These are phyloP conservation scores for Xerocomus spinulosus DNA, from an alignment of 768 basidiomycete species.

Conservation along the genomic window DNA sequence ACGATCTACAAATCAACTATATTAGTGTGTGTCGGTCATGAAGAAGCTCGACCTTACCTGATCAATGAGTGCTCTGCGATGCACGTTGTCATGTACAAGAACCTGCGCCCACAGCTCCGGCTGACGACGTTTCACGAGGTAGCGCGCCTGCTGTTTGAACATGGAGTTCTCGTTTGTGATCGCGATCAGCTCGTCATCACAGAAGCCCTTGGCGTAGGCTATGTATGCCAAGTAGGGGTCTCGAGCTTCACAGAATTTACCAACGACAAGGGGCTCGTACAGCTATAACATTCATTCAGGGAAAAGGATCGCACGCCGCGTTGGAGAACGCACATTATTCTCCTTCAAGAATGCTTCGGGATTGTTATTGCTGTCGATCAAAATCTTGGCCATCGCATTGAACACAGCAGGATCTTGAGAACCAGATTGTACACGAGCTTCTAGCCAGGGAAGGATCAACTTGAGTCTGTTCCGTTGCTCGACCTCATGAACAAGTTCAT, in stretches of 20 bases:
- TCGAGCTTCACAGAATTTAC: conserved; percentile 98
- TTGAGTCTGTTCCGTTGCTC: conserved; percentile 95
- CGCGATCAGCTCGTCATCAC: conserved; percentile 93
- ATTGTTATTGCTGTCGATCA: conserved; percentile 98
- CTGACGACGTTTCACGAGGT: conserved; percentile 93
- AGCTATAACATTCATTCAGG: conserved; percentile 44
- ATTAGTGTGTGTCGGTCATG: neutral
- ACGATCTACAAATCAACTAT: conserved; percentile 53
- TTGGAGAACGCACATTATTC: conserved; percentile 71
- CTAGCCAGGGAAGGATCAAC: conserved; percentile 95
- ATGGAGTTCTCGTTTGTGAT: conserved; percentile 99
- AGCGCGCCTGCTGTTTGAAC: conserved; percentile 99
- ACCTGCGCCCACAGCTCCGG: conserved; percentile 97
- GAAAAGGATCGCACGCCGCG: neutral
- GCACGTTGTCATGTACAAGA: conserved; percentile 79
- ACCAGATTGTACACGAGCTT: conserved; percentile 88
- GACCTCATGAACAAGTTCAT: conserved; percentile 96
- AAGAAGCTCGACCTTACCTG: conserved; percentile 49
- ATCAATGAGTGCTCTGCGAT: conserved; percentile 91
- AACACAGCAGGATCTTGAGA: conserved; percentile 90
- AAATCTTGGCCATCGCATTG: conserved; percentile 98
- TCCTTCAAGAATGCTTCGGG: conserved; percentile 98
- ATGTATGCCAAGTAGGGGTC: conserved; percentile 99
- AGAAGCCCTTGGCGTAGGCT: conserved; percentile 98
- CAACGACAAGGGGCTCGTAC: conserved; percentile 95